A percentile compares a stretch with the other conserved stretches of the same genome.
Evolutionary conservation across 2,329 filamentous ascomycete genomes (phyloP).

Genomic region (Davidsoniella virescens): DNA sequence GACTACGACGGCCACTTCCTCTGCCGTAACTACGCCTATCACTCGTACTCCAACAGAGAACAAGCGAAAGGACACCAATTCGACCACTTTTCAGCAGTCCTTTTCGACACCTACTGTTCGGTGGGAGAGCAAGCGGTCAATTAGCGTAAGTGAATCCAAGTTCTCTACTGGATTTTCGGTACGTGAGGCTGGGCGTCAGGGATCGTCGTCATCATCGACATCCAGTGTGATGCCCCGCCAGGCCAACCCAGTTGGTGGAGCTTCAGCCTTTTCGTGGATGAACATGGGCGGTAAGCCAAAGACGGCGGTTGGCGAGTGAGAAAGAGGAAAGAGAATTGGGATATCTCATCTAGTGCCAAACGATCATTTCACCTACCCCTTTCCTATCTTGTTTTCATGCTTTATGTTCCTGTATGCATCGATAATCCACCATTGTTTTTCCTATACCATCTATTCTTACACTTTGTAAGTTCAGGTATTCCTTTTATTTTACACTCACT

Average conservation of each 20-base stretch:
- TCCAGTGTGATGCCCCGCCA: slow-evolving; percentile 31
- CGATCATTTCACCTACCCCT: too few species aligned
- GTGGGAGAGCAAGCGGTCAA: slow-evolving; percentile 15
- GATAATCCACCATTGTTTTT: too few species aligned
- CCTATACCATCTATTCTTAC: too few species aligned
- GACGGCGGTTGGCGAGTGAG: slow-evolving; percentile 5
- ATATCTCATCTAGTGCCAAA: too few species aligned
- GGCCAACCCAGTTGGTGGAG: slow-evolving; percentile 77
- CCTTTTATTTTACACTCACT: too few species aligned
- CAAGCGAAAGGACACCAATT: not conserved
- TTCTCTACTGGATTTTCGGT: slow-evolving; percentile 19
- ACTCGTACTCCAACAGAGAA: slow-evolving; percentile 16
- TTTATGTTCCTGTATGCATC: too few species aligned
- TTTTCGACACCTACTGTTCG: not conserved
- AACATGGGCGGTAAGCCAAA: slow-evolving; percentile 36
- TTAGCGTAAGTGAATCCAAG: slow-evolving; percentile 8
- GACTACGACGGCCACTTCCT: not conserved
- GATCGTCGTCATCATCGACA: slow-evolving; percentile 21
- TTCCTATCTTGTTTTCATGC: too few species aligned
- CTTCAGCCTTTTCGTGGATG: slow-evolving; percentile 88
- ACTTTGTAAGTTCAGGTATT: too few species aligned
- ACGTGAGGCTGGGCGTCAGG: slow-evolving; percentile 37
- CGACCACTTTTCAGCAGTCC: not conserved
- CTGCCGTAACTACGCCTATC: not conserved
- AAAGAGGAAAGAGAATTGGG: not conserved